These are phyloP conservation scores for Drosera spatulata DNA, from an alignment of 179 eudicot genomes.

Conservation along the genomic window DNA sequence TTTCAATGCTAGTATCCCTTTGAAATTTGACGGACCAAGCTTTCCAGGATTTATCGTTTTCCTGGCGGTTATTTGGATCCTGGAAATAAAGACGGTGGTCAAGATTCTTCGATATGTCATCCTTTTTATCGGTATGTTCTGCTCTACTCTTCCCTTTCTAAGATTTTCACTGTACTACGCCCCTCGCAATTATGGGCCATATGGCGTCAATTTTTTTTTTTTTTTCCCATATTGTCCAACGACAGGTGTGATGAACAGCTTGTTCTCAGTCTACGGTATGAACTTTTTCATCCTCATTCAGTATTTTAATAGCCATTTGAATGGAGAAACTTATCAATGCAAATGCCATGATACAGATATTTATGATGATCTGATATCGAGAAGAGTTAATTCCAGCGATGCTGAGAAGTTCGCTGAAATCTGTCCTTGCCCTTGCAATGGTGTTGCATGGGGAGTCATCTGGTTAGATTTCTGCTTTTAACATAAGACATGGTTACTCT, in stretches of 20 bases:
- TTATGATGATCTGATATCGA: conserved; percentile 87
- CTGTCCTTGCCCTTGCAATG: conserved; percentile 94
- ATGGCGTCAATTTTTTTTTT: neutral
- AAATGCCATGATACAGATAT: conserved; percentile 45
- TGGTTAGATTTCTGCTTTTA: conserved; percentile 18
- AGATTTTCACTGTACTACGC: neutral
- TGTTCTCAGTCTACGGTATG: conserved; percentile 84
- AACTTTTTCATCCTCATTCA: neutral
- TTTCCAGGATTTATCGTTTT: conserved; percentile 73
- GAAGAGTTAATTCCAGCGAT: conserved; percentile 89
- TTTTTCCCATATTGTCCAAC: neutral
- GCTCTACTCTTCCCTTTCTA: conserved; percentile 6
- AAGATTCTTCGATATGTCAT: conserved; percentile 72
- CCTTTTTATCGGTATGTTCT: conserved; percentile 70
- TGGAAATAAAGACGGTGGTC: conserved; percentile 59
- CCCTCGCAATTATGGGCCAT: neutral
- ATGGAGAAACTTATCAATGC: neutral
- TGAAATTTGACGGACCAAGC: conserved; percentile 1
- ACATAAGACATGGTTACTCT: too few relatives aligned
- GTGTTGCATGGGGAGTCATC: conserved; percentile 82
- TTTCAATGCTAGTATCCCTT: neutral
- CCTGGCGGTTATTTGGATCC: conserved; percentile 62
- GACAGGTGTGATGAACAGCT: conserved; percentile 93
- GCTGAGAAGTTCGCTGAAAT: conserved; percentile 98
- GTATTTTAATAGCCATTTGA: neutral